Base-by-base conservation (phyloP, 306 rosid genomes). In the Hylodesmum podocarpum region DNA sequence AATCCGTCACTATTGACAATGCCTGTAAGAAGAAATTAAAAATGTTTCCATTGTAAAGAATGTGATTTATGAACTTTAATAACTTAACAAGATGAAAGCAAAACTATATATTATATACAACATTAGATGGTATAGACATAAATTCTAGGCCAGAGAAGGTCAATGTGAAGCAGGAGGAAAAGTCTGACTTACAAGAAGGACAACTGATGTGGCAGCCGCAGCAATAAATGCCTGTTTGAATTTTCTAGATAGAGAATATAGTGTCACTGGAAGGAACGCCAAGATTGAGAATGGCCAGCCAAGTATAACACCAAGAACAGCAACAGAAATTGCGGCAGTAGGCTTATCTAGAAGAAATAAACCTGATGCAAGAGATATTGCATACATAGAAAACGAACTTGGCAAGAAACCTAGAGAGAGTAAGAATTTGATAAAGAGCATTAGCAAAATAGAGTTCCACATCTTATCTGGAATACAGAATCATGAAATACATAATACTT, bases 241-340 rank as follows among this genome's bases (percentile, higher is more conserved):
- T 66, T 82, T 89, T 83, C 85, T 88, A 74, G 61, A 58, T 72
- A 96, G 83, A 55, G 97, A 88, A 77, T 81, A 92, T 76, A 92
- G 44, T 65, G 96, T 93, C 75, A 96, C 83, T 0, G 99, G 99
- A 53, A 92, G 89, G 66, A 92, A 96, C 80, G 86, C 99, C 91
- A 96, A 88, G 78, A 96, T 82, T 79, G 99, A 92, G 89, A 96
- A 96, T 46, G 99, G 99, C 99, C 99, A 96, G 57, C 96, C 99
- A 75, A 96, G 94, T 64, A 96, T 88, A n/a, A 91, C 99, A 40
- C 99, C 99, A 68, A 59, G 4, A 37, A 91, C 96, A 57, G 99
- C 84, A 86, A 76, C 93, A 67, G 96, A 83, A 86, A 96, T 92
- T 44, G 98, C 85, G 62, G 85, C 81, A 76, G 97, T 90, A 54